These are phyloP conservation scores for Sphagnum contortum DNA, from an alignment of 225 moss, liverwort and hornwort species.

Conservation along the genomic window DNA sequence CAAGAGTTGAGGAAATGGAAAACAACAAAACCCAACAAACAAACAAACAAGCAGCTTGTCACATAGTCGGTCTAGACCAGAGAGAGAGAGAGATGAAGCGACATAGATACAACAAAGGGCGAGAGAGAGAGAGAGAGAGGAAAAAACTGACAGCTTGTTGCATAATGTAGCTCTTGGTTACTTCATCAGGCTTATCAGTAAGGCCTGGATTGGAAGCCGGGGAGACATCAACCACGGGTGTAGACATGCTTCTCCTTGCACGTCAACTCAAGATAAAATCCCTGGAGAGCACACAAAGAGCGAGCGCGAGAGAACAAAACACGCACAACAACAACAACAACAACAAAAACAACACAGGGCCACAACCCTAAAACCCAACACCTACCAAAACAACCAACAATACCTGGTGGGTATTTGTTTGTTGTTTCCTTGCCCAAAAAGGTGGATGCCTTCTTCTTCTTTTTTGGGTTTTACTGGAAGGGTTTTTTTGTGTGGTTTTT, in stretches of 20 bases:
- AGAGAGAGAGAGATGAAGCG: not conserved
- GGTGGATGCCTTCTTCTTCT: too few relatives aligned
- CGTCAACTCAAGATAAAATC: too few relatives aligned
- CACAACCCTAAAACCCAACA: too few relatives aligned
- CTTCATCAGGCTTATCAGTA: conserved; percentile 43
- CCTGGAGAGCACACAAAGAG: too few relatives aligned
- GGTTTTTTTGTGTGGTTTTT: too few relatives aligned
- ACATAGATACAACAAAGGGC: not conserved
- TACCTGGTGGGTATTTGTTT: too few relatives aligned
- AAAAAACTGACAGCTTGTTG: conserved; percentile 62
- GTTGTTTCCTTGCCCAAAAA: too few relatives aligned
- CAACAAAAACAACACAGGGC: too few relatives aligned
- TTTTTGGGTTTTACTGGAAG: too few relatives aligned
- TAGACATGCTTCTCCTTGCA: conserved; percentile 21
- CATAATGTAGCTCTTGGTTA: conserved; percentile 50
- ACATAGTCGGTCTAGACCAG: not conserved
- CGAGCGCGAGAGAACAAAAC: too few relatives aligned
- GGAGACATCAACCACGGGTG: conserved; percentile 11
- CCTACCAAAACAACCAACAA: too few relatives aligned
- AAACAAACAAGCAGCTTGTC: not conserved
- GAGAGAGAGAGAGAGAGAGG: not conserved
- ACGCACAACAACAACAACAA: too few relatives aligned
- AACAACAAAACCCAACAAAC: not conserved
- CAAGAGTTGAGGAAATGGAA: not conserved
- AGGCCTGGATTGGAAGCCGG: conserved; percentile 65